Evolutionary conservation across 176 grass and related monocot species (phyloP), one percentile per base, ranked within the genome.

Genomic region (Aegilops bicornis): DNA sequence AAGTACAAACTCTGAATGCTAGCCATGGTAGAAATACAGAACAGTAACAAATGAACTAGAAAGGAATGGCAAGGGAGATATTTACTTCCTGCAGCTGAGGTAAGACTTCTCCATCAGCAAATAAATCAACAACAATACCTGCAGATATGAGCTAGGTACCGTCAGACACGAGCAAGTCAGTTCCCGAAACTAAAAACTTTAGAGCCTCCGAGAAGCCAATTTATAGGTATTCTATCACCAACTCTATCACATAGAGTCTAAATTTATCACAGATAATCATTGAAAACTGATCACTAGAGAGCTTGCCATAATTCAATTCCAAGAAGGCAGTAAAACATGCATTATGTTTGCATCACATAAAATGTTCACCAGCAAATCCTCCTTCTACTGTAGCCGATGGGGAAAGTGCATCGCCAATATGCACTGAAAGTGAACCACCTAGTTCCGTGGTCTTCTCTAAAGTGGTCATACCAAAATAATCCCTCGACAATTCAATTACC

Each of bases 121-220:
- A 98, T 52, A 95, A 89, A 95, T 98, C 96, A 60, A 98, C 93
- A 77, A 95, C 79, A 80, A 98, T 95, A 15, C 96, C 96, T 98
- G 87, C 50, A 86, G 7, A 64, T 1, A 73, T 56, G 60, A 86
- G 16, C 69, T 78, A 77, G 7, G 73, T 83, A 29, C 69, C 5
- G 0, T 86, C 27, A 68, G 7, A 37, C 54, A 1, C 8, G 72
- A 42, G 31, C 43, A 64, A 64, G 76, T 11, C 31, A 77, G 50
- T 33, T 54, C 24, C 24, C 43, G 5, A 29, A 30, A 76, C 25
- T 73, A 76, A 58, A n/a, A 58, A 37, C 16, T 64, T 70, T 19
- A 80, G 45, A 76, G 3, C 31, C 7, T 59, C 11, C 20, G 13
- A 73, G 42, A 64, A 40, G 10, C 2, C 17, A 86, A n/a, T n/a